Percentiles rank a stretch among this genome's conserved stretches.
These are phyloP conservation scores for Flaveria trinervia DNA, from an alignment of 129 eudicot species.

Conservation along the genomic window DNA sequence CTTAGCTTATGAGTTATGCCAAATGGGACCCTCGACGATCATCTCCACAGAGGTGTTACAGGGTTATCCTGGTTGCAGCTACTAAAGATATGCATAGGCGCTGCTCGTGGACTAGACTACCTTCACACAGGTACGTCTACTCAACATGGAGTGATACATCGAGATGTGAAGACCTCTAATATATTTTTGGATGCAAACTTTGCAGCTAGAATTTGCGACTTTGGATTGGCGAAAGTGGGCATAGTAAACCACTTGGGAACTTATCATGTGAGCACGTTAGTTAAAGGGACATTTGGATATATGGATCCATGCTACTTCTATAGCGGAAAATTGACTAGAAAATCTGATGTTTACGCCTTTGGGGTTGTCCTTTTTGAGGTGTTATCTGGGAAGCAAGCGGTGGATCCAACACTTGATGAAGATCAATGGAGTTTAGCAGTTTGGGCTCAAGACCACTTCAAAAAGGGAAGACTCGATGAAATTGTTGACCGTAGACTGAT, in stretches of 20 bases:
- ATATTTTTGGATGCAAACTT: slow-evolving; percentile 45
- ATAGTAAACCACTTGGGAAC: slow-evolving; percentile 11
- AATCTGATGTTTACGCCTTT: slow-evolving; percentile 38
- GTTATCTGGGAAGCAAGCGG: slow-evolving; percentile 29
- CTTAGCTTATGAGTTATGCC: slow-evolving; percentile 36
- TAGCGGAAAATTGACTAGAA: slow-evolving; percentile 29
- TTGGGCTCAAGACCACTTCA: slow-evolving; percentile 34
- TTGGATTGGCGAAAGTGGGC: slow-evolving; percentile 52
- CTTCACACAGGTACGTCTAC: slow-evolving; percentile 50
- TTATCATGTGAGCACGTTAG: slow-evolving; percentile 34
- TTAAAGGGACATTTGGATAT: slow-evolving; percentile 60
- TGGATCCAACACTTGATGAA: slow-evolving; percentile 41
- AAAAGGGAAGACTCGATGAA: slow-evolving; percentile 20
- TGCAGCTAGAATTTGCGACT: slow-evolving; percentile 44
- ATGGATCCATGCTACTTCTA: slow-evolving; percentile 38
- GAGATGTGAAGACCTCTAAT: slow-evolving; percentile 52
- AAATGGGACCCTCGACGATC: slow-evolving; percentile 33
- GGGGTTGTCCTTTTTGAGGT: slow-evolving; percentile 39
- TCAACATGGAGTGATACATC: slow-evolving; percentile 44
- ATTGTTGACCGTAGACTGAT: slow-evolving; percentile 26
- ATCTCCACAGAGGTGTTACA: not conserved
- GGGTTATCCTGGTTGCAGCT: slow-evolving; percentile 44
- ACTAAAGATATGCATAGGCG: slow-evolving; percentile 48
- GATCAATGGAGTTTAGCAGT: slow-evolving; percentile 37
- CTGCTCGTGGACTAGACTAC: slow-evolving; percentile 56